Evolutionary conservation across 257 asterid species (phyloP).

Genomic region (Anisodus acutangulus): DNA sequence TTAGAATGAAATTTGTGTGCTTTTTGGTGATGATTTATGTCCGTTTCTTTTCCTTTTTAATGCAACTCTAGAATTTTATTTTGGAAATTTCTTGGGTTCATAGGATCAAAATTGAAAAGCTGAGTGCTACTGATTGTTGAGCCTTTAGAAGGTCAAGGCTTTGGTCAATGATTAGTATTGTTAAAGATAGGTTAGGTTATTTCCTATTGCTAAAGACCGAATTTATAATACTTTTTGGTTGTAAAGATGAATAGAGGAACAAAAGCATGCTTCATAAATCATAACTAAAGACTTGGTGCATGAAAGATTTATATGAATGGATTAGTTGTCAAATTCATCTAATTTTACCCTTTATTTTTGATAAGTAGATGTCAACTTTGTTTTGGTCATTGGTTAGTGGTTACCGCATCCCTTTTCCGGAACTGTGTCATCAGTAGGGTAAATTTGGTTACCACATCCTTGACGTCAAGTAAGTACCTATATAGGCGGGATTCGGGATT

Average conservation of each 20-base stretch:
- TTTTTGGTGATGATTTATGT: neutral
- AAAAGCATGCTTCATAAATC: too few species aligned
- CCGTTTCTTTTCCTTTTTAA: neutral
- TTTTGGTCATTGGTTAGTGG: neutral
- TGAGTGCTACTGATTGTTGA: slow-evolving; percentile 10
- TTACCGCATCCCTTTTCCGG: too few species aligned
- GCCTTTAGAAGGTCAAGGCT: neutral
- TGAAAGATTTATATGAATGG: neutral
- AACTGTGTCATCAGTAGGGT: too few species aligned
- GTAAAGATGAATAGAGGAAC: neutral
- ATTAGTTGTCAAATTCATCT: neutral
- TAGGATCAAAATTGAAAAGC: neutral
- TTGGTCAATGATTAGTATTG: neutral
- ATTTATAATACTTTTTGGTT: too few species aligned
- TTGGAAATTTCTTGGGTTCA: neutral
- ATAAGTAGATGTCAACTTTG: neutral
- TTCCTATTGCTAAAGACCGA: neutral
- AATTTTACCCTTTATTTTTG: neutral
- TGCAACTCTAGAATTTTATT: neutral
- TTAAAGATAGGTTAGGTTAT: neutral
- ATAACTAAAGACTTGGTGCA: neutral
- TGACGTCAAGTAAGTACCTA: neutral
- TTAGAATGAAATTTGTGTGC: neutral
- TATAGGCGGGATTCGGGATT: neutral
- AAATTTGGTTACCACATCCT: neutral